These are phyloP conservation scores for Papiliotrema laurentii DNA, from an alignment of 1,284 basidiomycete species.

Conservation along the genomic window DNA sequence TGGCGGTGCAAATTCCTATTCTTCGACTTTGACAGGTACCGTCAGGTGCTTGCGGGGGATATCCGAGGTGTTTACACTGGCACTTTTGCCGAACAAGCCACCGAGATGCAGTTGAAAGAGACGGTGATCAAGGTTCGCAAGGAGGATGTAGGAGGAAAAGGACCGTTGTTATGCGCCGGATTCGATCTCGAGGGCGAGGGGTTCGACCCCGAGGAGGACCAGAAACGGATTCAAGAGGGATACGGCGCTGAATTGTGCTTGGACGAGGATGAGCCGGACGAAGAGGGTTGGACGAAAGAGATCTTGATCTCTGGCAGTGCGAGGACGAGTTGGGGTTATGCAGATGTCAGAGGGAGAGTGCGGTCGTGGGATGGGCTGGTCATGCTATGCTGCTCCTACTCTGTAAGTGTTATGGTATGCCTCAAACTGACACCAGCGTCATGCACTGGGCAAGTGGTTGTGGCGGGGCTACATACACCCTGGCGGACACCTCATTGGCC, in stretches of 20 bases:
- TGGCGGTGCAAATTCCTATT: conserved; percentile 55
- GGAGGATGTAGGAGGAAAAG: conserved; percentile 43
- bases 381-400: conserved; percentile 25
- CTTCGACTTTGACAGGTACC: conserved; percentile 54
- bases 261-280: conserved; percentile 29
- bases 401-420: conserved; percentile 14
- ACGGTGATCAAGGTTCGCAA: conserved; percentile 40
- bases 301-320: conserved; percentile 41
- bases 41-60: conserved; percentile 51
- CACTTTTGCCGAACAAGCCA: conserved; percentile 39
- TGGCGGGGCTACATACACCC: conserved; percentile 46
- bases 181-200: conserved; percentile 22
- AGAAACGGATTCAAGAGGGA: conserved; percentile 24
- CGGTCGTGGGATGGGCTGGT: conserved; percentile 47
- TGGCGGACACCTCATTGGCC: conserved; percentile 39
- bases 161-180: conserved; percentile 36
- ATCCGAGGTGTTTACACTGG: conserved; percentile 47
- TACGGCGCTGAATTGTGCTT: conserved; percentile 36
- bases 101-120: conserved; percentile 42
- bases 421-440: conserved; percentile 14
- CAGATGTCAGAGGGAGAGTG: conserved; percentile 39
- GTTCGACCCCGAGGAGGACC: conserved; percentile 33
- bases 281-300: conserved; percentile 47
- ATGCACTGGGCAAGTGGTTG: conserved; percentile 43
- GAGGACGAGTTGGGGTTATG: conserved; percentile 35